Evolutionary conservation across 2,329 filamentous ascomycete species (phyloP), one percentile per base, ranked within the genome.

Genomic region (Epichloe baconii): DNA sequence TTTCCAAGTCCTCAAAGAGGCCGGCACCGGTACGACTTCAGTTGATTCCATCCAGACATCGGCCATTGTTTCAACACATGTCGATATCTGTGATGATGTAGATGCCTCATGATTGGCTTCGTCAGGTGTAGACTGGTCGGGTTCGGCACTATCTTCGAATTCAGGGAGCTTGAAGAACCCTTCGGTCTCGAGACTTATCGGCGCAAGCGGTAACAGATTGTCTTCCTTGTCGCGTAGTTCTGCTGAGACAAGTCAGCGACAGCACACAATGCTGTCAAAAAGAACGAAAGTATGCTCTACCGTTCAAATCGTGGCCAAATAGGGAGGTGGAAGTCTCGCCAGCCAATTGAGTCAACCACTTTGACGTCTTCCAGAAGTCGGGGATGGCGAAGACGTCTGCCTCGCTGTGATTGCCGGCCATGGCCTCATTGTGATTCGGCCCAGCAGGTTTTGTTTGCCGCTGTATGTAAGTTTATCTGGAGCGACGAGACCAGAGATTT

Each of bases 1-100:
- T 56, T 88, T 82, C 87, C 87, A 93, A 1, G 82, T 83, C 54
- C 75, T 77, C 59, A 81, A 79, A 40, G 68, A 64, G 6, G 73
- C 66, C 5, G 54, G 48, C 4, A 62, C 62, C n/a, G 57, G 49
- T 2, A 58, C 47, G 10, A 60, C 54, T 12, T 66, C 60, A 7
- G 71, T 66, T 1, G 67, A 61, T 0, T 66, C 59, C 37, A 74
- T 63, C 80, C 80, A 84, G 1, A 75, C 45, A 44, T 69, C 66
- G 11, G 48, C 50, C 5, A 44, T 49, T 1, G 51, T 10, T 10
- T 56, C 57, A 7, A 44, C 15, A 14, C 57, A 50, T 5, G 52
- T 45, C 7, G 52, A 11, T 31, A 53, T 44, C 54, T 54, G 15
- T 4, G n/a, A 21, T 6, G 41, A 44, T 4, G 19, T 4, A 10